phyloP scores from a whole-genome alignment of 1,139 yeast genomes.

The Kurtzmaniella quercitrusa region DNA sequence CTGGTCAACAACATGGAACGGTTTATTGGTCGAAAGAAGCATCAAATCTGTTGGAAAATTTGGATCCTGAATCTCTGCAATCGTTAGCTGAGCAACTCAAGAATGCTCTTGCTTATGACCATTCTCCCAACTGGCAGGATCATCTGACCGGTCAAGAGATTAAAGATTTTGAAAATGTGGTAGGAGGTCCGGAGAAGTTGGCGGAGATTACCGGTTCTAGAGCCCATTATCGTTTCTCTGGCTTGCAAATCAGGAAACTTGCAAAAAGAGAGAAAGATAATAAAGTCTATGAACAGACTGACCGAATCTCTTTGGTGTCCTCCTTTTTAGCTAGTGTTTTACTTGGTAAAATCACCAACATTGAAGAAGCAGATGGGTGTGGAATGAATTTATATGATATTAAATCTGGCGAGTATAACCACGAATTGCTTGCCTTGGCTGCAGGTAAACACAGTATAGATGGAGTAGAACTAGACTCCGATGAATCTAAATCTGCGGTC shows the following conservation, averaged over 20 bases:
- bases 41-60: constrained; percentile 24
- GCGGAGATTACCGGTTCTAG: constrained; percentile 77
- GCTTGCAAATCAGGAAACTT: constrained; percentile 79
- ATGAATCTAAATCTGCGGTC: constrained; percentile 19
- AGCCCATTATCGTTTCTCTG: constrained; percentile 89
- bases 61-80: constrained; percentile 17
- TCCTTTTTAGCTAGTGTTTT: constrained; percentile 73
- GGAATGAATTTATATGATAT: constrained; percentile 79
- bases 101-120: constrained; percentile 54
- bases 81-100: constrained; percentile 43
- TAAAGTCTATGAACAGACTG: constrained; percentile 52
- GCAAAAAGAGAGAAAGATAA: constrained; percentile 39
- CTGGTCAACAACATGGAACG: constrained; percentile 92
- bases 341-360: constrained; percentile 55
- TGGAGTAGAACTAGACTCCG: constrained; percentile 17
- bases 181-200: constrained; percentile 61
- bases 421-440: constrained; percentile 44
- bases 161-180: constrained; percentile 52
- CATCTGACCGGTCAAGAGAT: constrained; percentile 78
- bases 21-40: constrained; percentile 69
- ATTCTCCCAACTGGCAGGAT: constrained; percentile 94
- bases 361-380: constrained; percentile 81
- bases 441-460: constrained; percentile 45
- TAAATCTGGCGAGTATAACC: constrained; percentile 40
- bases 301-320: constrained; percentile 69